Base-by-base conservation (phyloP, 345 rosid species). In the Stellera chamaejasme region DNA sequence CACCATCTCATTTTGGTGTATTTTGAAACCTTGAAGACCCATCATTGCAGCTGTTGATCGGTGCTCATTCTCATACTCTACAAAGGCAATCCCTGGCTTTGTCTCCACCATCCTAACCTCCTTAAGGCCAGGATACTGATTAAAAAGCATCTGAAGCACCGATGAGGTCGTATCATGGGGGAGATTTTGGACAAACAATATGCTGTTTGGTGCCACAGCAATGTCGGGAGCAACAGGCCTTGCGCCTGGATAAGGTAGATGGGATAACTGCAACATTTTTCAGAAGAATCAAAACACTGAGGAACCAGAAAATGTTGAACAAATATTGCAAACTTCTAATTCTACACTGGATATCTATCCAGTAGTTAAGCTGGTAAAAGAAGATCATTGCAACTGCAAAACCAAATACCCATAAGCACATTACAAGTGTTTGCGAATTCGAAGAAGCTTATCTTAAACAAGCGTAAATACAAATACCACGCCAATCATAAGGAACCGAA, bases 1-100 rank as follows among this genome's bases (percentile, higher is more conserved):
- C 66, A 69, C 68, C 97, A 93, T 85, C 47, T 73, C 80, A 72
- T 86, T 83, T 55, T 84, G 93, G 28, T 12, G 3, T 46, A 92
- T 74, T 79, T 85, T 93, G 64, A 76, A 84, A 63, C 86, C 77
- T 72, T 89, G 97, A 56, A 89, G 94, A 26, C 62, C 83, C 52
- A 84, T 96, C 97, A 93, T 79, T 6, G 97, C 99, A 3, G 75
- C 79, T 0, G 94, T 81, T 15, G 99, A 78, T 58, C 87, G 99
- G 84, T 82, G 75, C 79, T 93, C 99, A 16, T 93, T 90, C 14
- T 75, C 75, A 56, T 67, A 89, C 79, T 89, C 99, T 11, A 93
- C 91, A 62, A 93, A 93, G 71, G 99, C 99, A 10, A 93, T 93
- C 27, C 99, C 97, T 0, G 99, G 99, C 71, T 93, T 93, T 47